Evolutionary conservation across 1,139 yeast species (phyloP).

Genomic region (Sugiyamaella grinbergsii): DNA sequence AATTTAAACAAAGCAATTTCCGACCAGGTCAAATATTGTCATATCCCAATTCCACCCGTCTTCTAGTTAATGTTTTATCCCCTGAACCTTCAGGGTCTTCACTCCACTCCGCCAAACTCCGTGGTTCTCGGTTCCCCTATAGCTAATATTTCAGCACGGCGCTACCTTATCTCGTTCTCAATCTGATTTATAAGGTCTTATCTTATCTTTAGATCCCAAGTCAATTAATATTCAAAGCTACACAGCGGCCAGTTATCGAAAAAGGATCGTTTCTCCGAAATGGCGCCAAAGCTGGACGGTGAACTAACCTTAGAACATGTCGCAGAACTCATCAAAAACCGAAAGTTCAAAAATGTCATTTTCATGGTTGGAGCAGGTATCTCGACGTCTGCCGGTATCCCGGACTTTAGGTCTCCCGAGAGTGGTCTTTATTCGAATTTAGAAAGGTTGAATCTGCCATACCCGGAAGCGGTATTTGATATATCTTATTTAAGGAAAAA

Average conservation of each 20-base stretch:
- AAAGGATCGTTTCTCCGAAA: too few species aligned
- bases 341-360: constrained; percentile 39
- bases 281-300: neutral
- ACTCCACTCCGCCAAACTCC: neutral
- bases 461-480: constrained; percentile 94
- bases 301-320: constrained; percentile 31
- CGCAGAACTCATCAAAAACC: constrained; percentile 34
- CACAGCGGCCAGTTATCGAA: neutral
- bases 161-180: constrained; percentile 1
- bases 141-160: neutral
- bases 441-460: constrained; percentile 73
- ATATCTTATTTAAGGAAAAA: constrained; percentile 71
- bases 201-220: constrained; percentile 1
- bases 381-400: constrained; percentile 90
- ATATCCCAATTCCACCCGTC: too few species aligned
- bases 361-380: constrained; percentile 82
- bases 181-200: neutral
- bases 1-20: too few species aligned
- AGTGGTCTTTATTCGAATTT: constrained; percentile 89
- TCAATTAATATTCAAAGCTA: neutral
- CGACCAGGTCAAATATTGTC: too few species aligned
- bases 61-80: too few species aligned
- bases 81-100: too few species aligned
- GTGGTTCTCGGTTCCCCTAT: neutral
- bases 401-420: constrained; percentile 89